Evolutionary conservation across 2,329 filamentous ascomycete genomes (phyloP), one percentile per base, ranked within the genome.

Genomic region (Calonectria ilicicola): DNA sequence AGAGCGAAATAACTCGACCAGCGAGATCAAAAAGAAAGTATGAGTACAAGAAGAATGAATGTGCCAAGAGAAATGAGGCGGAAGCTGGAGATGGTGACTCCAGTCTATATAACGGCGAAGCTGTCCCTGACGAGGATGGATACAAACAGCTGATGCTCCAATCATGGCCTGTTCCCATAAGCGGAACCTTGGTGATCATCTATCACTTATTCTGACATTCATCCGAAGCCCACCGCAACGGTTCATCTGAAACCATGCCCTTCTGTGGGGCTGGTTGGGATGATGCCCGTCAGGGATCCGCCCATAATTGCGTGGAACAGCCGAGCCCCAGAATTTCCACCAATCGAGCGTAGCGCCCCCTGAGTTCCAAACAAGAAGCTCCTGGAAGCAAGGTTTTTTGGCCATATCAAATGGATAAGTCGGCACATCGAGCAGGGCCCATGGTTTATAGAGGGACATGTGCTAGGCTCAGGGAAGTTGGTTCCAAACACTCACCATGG

Each of bases 281-380:
- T 10, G 26, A 46, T 63, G 58, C 40, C 15, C 17, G 58, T 29
- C 58, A 7, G 38, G 47, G 29, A 66, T 66, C 63, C 63, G 63
- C 46, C 23, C 63, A 66, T 38, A 14, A 29, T 66, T 44, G 63
- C 63, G 63, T 66, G 47, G 63, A 53, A 66, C 47, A 29, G 47
- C 23, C 23, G 63, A 66, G 21, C 5, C 23, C 47, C 2, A 19
- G 47, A 44, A 40, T 66, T 66, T 32, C 63, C 63, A 66, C 63
- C 63, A 66, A 66, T 66, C n/a, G 63, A 53, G 32, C 46, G 47
- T 15, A 38, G 44, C n/a, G 63, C 47, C 63, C 26, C 63, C 63
- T 66, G 63, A 66, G 35, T 66, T 51, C 46, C 63, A 66, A 66
- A 66, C 63, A 53, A 42, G 21, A 66, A n/a, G 46, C 46, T 51